These are phyloP conservation scores for Dryadomyces sulphureus DNA, from an alignment of 2,329 filamentous ascomycete species.

Conservation along the genomic window DNA sequence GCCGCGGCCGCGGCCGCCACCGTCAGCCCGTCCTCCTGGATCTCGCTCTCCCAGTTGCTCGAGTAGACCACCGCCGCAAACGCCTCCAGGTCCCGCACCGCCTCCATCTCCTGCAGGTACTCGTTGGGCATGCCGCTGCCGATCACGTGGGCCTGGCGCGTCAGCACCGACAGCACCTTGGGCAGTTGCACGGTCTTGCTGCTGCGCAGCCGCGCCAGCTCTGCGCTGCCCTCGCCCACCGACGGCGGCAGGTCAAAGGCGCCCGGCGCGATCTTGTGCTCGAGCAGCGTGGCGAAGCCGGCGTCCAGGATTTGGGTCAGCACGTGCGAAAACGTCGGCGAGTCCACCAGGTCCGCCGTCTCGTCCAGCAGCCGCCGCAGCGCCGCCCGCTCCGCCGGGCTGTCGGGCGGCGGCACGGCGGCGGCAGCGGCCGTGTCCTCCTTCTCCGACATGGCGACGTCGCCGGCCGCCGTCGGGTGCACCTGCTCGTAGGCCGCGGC, in stretches of 20 bases:
- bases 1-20: constrained; percentile 17
- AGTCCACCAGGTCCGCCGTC: constrained; percentile 90
- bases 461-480: constrained; percentile 6
- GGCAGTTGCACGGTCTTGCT: constrained; percentile 60
- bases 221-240: constrained; percentile 16
- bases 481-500: constrained; percentile 18
- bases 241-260: constrained; percentile 51
- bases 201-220: constrained; percentile 34
- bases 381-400: constrained; percentile 29
- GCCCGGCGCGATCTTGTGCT: constrained; percentile 64
- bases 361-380: constrained; percentile 83
- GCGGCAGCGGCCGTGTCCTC: neutral
- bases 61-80: constrained; percentile 81
- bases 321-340: constrained; percentile 77
- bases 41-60: constrained; percentile 63
- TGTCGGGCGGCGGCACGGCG: constrained; percentile 15
- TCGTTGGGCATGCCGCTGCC: constrained; percentile 62
- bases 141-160: constrained; percentile 79
- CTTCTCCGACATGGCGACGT: neutral
- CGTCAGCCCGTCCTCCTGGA: constrained; percentile 32
- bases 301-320: constrained; percentile 75
- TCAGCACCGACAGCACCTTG: constrained; percentile 78
- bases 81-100: constrained; percentile 60
- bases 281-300: constrained; percentile 70
- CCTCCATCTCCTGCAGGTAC: constrained; percentile 62